Percentiles rank a stretch among this genome's conserved stretches.
Conservation (phyloP, 1,139 yeast species). For the Suhomyces choctaworum region DNA sequence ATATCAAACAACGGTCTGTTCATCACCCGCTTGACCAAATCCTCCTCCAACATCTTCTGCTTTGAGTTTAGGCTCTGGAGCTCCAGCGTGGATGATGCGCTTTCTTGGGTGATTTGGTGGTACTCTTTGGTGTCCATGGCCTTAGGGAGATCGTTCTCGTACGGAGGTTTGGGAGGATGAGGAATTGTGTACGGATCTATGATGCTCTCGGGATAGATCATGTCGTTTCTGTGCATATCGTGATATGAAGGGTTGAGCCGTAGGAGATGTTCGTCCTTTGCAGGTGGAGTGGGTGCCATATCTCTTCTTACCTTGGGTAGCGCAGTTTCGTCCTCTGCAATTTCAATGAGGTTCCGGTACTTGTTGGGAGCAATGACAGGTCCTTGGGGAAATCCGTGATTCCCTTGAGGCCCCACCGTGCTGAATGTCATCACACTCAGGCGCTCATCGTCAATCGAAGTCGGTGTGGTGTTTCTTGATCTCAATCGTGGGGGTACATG, state of each 20-base stretch:
- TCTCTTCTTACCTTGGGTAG: slow-evolving; percentile 8
- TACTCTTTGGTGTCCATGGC: slow-evolving; percentile 20
- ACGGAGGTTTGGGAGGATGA: slow-evolving; percentile 4
- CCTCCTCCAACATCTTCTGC: slow-evolving; percentile 30
- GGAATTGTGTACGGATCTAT: slow-evolving; percentile 8
- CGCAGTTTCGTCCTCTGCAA: slow-evolving; percentile 8
- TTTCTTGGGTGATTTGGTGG: slow-evolving; percentile 4
- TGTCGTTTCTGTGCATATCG: slow-evolving; percentile 8
- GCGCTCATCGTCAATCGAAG: slow-evolving; percentile 14
- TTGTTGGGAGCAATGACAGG: slow-evolving; percentile 5
- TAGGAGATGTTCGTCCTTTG: slow-evolving; percentile 8
- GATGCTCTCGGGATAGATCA: slow-evolving; percentile 11
- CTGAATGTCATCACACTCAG: slow-evolving; percentile 16
- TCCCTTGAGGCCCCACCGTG: slow-evolving; percentile 10
- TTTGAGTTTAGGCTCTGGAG: slow-evolving; percentile 25
- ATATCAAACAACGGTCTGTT: slow-evolving; percentile 32
- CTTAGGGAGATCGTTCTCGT: slow-evolving; percentile 23
- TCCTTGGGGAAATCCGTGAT: slow-evolving; percentile 2
- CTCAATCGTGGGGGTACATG: slow-evolving; percentile 16
- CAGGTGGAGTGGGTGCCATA: slow-evolving; percentile 11
- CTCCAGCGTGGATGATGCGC: slow-evolving; percentile 3
- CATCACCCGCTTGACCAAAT: slow-evolving; percentile 39
- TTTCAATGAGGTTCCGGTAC: slow-evolving; percentile 10
- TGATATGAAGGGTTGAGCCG: slow-evolving; percentile 9
- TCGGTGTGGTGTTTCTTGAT: slow-evolving; percentile 21